Conservation (phyloP, 331 rosid genomes). For the Spiraea crenata region DNA sequence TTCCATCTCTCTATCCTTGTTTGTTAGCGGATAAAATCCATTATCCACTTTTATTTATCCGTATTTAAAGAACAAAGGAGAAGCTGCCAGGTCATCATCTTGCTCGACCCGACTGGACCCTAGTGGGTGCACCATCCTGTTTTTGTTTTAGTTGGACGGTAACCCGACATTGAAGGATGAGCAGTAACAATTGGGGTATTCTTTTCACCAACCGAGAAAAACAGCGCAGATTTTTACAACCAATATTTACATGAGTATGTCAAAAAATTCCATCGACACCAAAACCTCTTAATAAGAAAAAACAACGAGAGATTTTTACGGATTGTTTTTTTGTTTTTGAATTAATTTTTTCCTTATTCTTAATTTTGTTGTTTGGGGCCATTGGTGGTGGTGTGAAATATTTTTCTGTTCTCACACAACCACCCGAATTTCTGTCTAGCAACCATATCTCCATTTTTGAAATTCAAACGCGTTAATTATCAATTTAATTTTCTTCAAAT, state of each 20-base stretch:
- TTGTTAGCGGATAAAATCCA: no score
- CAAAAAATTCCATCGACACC: not conserved
- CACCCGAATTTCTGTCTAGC: not conserved
- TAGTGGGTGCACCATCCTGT: not conserved
- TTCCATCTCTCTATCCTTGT: no score
- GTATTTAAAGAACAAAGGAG: no score
- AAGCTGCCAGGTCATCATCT: no score
- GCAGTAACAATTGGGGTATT: slow-evolving; percentile 17
- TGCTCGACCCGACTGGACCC: not conserved
- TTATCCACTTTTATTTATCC: no score
- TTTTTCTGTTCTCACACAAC: slow-evolving; percentile 5
- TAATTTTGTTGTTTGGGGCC: slow-evolving; percentile 6
- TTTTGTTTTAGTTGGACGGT: slow-evolving; percentile 25
- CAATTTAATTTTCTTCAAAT: no score
- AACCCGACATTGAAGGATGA: slow-evolving; percentile 38
- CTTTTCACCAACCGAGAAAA: slow-evolving; percentile 21
- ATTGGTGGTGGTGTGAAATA: slow-evolving; percentile 24
- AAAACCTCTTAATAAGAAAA: slow-evolving; percentile 1
- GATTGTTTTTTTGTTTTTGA: not conserved
- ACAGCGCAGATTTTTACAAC: not conserved
- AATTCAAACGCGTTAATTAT: no score
- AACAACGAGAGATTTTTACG: slow-evolving; percentile 7
- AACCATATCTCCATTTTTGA: not conserved
- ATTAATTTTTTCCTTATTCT: not conserved
- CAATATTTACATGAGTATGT: not conserved